phyloP scores from a whole-genome alignment of 164 flowering plant genomes.

The Dillenia suffruticosa region DNA sequence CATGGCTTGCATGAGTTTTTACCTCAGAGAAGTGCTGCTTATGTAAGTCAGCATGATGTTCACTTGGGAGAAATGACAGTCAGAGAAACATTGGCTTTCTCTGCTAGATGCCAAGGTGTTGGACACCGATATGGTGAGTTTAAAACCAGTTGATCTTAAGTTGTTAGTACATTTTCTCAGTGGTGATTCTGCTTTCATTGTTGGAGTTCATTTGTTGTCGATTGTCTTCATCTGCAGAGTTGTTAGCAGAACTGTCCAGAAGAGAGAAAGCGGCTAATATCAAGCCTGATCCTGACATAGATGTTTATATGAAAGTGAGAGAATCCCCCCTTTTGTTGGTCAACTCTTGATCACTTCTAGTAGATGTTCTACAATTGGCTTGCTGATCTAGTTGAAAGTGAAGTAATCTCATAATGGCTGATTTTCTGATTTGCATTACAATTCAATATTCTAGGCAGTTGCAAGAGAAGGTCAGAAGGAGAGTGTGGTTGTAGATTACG shows the following conservation, averaged over 20 bases:
- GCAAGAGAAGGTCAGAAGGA: constrained; percentile 34
- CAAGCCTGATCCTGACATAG: constrained; percentile 58
- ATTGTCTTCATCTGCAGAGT: constrained; percentile 22
- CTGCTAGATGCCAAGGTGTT: constrained; percentile 13
- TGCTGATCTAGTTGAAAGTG: too few species aligned
- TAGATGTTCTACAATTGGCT: too few species aligned
- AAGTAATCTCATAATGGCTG: too few species aligned
- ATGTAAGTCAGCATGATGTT: constrained; percentile 28
- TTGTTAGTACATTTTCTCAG: too few species aligned
- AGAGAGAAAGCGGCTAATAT: constrained; percentile 50
- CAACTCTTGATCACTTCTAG: not conserved
- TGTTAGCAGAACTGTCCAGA: constrained; percentile 43
- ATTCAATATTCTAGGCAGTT: constrained; percentile 21
- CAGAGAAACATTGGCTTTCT: constrained; percentile 11
- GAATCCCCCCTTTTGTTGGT: too few species aligned
- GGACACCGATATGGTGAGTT: constrained; percentile 21
- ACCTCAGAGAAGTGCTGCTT: constrained; percentile 29
- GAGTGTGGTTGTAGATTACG: constrained; percentile 32
- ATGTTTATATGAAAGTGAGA: constrained; percentile 50
- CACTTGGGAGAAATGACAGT: constrained; percentile 24
- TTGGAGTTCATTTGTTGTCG: not conserved
- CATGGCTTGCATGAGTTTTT: constrained; percentile 27
- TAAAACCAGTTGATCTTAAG: not conserved
- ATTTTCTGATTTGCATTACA: not conserved
- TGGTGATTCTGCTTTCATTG: not conserved